phyloP scores from a whole-genome alignment of 2,329 filamentous ascomycete species.

The Phialocephala subalpina region DNA sequence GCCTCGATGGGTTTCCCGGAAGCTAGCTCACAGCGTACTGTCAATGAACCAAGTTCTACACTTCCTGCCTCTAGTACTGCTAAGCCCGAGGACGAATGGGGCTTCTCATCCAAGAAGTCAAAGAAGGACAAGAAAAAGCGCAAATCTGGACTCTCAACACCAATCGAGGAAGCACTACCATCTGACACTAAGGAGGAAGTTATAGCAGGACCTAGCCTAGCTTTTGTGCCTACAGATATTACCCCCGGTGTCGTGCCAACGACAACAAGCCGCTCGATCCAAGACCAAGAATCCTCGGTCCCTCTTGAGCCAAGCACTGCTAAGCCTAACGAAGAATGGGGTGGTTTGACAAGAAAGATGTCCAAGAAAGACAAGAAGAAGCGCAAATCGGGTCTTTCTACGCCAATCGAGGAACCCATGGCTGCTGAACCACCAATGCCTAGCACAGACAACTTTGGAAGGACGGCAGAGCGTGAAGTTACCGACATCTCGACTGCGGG shows the following conservation, averaged over 20 bases:
- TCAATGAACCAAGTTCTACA: background rate
- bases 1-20: background rate
- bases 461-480: background rate
- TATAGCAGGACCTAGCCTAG: background rate
- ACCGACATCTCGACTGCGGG: background rate
- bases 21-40: background rate
- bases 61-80: background rate
- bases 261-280: constrained; percentile 30
- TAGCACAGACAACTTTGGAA: background rate
- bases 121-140: constrained; percentile 32
- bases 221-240: background rate
- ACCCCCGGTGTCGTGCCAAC: background rate
- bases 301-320: background rate
- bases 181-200: background rate
- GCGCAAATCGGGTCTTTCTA: constrained; percentile 6
- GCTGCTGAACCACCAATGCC: background rate
- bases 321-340: background rate
- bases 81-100: constrained; percentile 19
- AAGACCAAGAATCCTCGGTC: constrained; percentile 18
- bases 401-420: constrained; percentile 8
- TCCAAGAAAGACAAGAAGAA: constrained; percentile 11
- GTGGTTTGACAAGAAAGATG: background rate
- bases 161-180: constrained; percentile 21
- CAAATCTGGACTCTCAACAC: constrained; percentile 29
- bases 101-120: constrained; percentile 23